Evolutionary conservation across 1,284 basidiomycete species (phyloP).

Genomic region (Agroathelia rolfsii): DNA sequence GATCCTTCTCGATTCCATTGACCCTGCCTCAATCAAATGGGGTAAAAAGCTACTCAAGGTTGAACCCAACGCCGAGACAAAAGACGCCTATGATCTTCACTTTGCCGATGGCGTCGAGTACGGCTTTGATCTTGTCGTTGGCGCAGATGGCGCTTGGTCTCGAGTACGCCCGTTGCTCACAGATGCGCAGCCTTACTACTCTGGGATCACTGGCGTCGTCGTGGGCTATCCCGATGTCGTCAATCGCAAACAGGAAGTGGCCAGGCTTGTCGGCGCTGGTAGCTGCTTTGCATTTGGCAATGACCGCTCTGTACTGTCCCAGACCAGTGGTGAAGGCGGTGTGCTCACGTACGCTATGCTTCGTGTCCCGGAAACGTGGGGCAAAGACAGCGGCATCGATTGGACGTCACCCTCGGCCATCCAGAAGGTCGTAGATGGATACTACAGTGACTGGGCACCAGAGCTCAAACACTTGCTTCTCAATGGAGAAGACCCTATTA

Average conservation of each 20-base stretch:
- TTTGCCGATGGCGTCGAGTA: constrained; percentile 12
- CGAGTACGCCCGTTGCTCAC: constrained; percentile 26
- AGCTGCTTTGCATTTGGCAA: constrained; percentile 18
- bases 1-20: constrained; percentile 13
- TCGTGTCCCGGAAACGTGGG: constrained; percentile 17
- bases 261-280: constrained; percentile 21
- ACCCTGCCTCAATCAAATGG: constrained; percentile 14
- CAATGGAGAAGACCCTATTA: no score
- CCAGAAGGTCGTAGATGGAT: no score
- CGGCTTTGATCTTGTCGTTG: constrained; percentile 26
- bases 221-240: constrained; percentile 15
- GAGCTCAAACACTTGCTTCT: no score
- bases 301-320: constrained; percentile 19
- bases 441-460: no score
- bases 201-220: constrained; percentile 25
- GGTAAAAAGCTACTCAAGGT: constrained; percentile 14
- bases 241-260: constrained; percentile 16
- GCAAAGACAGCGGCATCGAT: no score
- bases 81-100: no score
- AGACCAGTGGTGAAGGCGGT: constrained; percentile 22
- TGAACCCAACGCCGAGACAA: no score
- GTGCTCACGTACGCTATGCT: constrained; percentile 23
- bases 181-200: constrained; percentile 21
- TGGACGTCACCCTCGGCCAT: no score
- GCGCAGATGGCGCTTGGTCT: constrained; percentile 38